Evolutionary conservation across 441 rosid genomes (phyloP).

Genomic region (Erysimum cheiri): DNA sequence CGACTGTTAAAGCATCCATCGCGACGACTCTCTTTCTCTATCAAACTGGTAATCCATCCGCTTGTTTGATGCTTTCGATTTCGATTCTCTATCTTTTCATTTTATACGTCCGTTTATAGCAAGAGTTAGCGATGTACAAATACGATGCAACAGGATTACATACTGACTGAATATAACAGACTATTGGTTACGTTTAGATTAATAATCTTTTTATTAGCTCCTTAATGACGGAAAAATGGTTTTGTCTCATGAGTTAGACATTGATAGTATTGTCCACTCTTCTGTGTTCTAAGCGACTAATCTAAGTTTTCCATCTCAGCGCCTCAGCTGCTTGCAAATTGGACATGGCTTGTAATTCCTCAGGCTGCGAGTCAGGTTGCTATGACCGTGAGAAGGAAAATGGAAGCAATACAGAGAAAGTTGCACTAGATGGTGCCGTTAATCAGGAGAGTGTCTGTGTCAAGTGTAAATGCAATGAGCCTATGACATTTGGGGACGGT

Average conservation of each 20-base stretch:
- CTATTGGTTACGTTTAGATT: background rate
- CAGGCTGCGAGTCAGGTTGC: conserved; percentile 67
- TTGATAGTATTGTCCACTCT: background rate
- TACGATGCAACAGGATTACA: conserved; percentile 2
- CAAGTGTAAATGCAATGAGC: conserved; percentile 74
- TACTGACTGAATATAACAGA: background rate
- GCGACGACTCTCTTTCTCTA: background rate
- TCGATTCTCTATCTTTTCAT: conserved; percentile 9
- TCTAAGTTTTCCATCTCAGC: background rate
- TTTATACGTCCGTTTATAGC: background rate
- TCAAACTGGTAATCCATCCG: conserved; percentile 22
- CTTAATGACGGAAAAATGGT: background rate
- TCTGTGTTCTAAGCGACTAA: background rate
- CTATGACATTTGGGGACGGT: conserved; percentile 50
- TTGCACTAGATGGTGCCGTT: conserved; percentile 13
- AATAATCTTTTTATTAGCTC: background rate
- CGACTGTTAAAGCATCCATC: conserved; percentile 3
- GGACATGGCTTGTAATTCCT: conserved; percentile 72
- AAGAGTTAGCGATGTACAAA: background rate
- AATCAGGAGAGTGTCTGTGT: conserved; percentile 52
- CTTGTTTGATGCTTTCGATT: conserved; percentile 17
- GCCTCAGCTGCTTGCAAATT: background rate
- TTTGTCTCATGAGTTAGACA: background rate
- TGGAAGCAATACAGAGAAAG: conserved; percentile 35
- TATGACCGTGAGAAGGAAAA: conserved; percentile 45